Evolutionary conservation across 2,329 filamentous ascomycete genomes (phyloP).

Genomic region (Cercospora zeina): DNA sequence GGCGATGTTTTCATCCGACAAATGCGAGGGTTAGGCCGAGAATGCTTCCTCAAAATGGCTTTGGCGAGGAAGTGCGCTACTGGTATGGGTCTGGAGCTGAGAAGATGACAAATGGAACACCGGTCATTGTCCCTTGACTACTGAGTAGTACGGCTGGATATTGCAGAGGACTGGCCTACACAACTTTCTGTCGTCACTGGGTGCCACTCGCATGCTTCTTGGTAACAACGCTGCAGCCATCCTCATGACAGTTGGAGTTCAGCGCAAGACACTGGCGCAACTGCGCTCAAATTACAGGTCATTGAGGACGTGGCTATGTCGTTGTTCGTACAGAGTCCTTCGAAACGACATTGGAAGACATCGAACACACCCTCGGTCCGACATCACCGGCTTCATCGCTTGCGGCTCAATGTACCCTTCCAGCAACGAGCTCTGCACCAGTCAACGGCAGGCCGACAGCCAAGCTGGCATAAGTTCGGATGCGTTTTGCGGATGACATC

Average conservation of each 20-base stretch:
- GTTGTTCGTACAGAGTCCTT: not conserved
- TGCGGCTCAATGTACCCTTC: not conserved
- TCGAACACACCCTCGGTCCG: not conserved
- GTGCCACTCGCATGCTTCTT: not conserved
- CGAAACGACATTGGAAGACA: not conserved
- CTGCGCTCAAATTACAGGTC: not conserved
- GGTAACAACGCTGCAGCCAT: not conserved
- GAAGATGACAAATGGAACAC: not conserved
- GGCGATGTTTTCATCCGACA: constrained; percentile 73
- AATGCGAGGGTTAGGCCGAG: constrained; percentile 70
- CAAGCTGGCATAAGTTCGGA: not conserved
- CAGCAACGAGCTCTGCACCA: constrained; percentile 2
- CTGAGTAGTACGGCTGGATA: not conserved
- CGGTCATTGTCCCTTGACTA: not conserved
- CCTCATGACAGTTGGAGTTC: not conserved
- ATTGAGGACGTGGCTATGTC: not conserved
- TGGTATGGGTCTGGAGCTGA: constrained; percentile 67
- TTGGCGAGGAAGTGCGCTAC: constrained; percentile 73
- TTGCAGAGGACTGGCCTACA: not conserved
- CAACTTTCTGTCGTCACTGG: not conserved
- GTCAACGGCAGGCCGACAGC: not conserved
- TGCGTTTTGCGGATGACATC: not conserved
- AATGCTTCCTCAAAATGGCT: constrained; percentile 83
- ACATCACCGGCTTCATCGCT: not conserved
- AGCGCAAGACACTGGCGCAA: not conserved